Conservation (phyloP, 2,329 filamentous ascomycete species). For the Trichoderma aggressivum region DNA sequence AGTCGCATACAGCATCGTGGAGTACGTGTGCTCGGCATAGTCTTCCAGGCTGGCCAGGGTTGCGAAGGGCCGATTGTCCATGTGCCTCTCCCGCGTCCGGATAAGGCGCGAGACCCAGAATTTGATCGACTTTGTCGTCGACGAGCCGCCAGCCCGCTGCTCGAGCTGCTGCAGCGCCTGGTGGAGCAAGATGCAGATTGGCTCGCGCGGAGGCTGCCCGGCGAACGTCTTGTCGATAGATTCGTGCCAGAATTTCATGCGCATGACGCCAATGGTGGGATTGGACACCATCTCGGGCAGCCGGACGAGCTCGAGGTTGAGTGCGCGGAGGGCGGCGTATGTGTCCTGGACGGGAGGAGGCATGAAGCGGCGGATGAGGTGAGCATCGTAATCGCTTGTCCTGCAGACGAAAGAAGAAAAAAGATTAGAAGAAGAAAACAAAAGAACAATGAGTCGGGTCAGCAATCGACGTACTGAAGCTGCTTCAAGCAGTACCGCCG, state of each 20-base stretch:
- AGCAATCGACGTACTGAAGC: slow-evolving; percentile 40
- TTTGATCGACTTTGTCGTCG: slow-evolving; percentile 53
- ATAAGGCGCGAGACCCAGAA: slow-evolving; percentile 77
- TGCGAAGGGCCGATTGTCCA: slow-evolving; percentile 79
- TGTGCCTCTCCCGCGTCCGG: slow-evolving; percentile 74
- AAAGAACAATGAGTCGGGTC: background rate
- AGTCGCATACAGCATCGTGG: slow-evolving; percentile 84
- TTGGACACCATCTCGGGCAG: slow-evolving; percentile 89
- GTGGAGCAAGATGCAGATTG: slow-evolving; percentile 80
- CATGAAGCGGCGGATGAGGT: slow-evolving; percentile 81
- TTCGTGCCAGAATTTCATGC: slow-evolving; percentile 94
- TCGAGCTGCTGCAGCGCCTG: slow-evolving; percentile 65
- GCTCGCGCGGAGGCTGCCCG: slow-evolving; percentile 79
- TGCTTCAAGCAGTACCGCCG: slow-evolving; percentile 53
- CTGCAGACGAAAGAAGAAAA: slow-evolving; percentile 33
- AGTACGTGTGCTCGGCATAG: slow-evolving; percentile 94
- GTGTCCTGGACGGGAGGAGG: slow-evolving; percentile 71
- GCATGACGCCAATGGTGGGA: slow-evolving; percentile 80
- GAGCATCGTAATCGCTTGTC: slow-evolving; percentile 88
- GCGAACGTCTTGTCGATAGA: slow-evolving; percentile 74
- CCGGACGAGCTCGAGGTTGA: slow-evolving; percentile 88
- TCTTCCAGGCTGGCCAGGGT: slow-evolving; percentile 72
- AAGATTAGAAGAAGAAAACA: background rate
- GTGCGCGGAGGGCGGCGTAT: slow-evolving; percentile 84
- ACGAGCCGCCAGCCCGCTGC: slow-evolving; percentile 38